These are phyloP conservation scores for Casuarina equisetifolia DNA, from an alignment of 306 rosid genomes.

Conservation along the genomic window DNA sequence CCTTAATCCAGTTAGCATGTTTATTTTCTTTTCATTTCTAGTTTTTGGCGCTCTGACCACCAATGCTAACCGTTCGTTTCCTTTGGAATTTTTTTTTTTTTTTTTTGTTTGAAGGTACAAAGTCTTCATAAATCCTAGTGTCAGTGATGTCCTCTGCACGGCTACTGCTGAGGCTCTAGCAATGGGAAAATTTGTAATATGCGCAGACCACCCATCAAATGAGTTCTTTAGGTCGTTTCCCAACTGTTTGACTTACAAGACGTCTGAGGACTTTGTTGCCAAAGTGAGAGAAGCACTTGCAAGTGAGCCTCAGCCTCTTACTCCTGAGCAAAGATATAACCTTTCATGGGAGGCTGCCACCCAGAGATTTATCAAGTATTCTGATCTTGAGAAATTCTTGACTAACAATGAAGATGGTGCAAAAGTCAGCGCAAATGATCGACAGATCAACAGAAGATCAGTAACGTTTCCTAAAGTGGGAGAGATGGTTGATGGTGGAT, in stretches of 20 bases:
- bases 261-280: constrained; percentile 80
- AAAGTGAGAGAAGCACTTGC: constrained; percentile 90
- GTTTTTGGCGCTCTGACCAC: not conserved
- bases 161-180: constrained; percentile 99
- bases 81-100: constrained; percentile 18
- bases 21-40: constrained; percentile 9
- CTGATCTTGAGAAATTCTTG: constrained; percentile 71
- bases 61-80: not conserved
- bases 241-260: constrained; percentile 81
- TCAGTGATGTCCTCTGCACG: constrained; percentile 93
- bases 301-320: constrained; percentile 81
- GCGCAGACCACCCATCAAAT: constrained; percentile 95
- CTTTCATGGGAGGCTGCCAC: constrained; percentile 99
- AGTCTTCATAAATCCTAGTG: constrained; percentile 92
- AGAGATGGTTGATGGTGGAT: constrained; percentile 74
- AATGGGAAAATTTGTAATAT: constrained; percentile 95
- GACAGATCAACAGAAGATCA: constrained; percentile 45
- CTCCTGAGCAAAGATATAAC: constrained; percentile 77
- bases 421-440: constrained; percentile 25
- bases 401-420: constrained; percentile 37
- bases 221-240: constrained; percentile 91
- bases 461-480: constrained; percentile 61
- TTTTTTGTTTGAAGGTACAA: constrained; percentile 73
- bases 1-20: not conserved
- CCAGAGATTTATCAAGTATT: constrained; percentile 80